Evolutionary conservation across 2,329 filamentous ascomycete genomes (phyloP).

Genomic region (Cephalotrichum gorgonifer): DNA sequence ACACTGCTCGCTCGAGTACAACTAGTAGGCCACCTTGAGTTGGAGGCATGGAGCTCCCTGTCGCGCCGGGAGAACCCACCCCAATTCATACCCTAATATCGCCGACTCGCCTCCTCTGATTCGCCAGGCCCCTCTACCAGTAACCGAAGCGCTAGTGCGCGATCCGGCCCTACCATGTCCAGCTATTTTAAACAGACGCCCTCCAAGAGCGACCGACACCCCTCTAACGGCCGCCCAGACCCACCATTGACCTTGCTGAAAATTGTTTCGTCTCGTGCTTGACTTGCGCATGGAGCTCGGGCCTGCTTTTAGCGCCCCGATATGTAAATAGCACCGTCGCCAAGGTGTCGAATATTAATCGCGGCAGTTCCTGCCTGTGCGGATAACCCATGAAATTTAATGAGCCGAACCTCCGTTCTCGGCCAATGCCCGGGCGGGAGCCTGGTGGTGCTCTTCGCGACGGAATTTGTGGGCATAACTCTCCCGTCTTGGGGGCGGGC

Average conservation of each 20-base stretch:
- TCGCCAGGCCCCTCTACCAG: background rate
- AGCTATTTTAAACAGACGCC: background rate
- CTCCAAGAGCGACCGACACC: background rate
- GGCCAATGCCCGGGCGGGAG: too few relatives aligned
- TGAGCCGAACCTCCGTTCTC: background rate
- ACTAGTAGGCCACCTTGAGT: too few relatives aligned
- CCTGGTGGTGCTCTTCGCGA: too few relatives aligned
- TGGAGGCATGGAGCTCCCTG: too few relatives aligned
- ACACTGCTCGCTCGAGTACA: too few relatives aligned
- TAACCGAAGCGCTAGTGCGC: too few relatives aligned
- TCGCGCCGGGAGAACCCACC: too few relatives aligned
- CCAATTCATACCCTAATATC: constrained; percentile 4
- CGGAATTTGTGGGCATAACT: too few relatives aligned
- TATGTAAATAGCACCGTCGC: background rate
- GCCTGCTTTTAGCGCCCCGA: background rate
- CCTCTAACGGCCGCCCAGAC: background rate
- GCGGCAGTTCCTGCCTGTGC: background rate
- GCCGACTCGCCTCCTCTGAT: background rate
- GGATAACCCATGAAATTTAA: background rate
- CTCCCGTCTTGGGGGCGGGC: too few relatives aligned
- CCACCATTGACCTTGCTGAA: background rate
- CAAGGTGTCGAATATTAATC: background rate
- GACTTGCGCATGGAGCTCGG: background rate
- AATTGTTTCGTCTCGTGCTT: background rate
- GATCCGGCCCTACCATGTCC: background rate